Percentiles rank a stretch among this genome's conserved stretches.
Evolutionary conservation across 176 grass and related monocot genomes (phyloP).

Genomic region (Avena sativa): DNA sequence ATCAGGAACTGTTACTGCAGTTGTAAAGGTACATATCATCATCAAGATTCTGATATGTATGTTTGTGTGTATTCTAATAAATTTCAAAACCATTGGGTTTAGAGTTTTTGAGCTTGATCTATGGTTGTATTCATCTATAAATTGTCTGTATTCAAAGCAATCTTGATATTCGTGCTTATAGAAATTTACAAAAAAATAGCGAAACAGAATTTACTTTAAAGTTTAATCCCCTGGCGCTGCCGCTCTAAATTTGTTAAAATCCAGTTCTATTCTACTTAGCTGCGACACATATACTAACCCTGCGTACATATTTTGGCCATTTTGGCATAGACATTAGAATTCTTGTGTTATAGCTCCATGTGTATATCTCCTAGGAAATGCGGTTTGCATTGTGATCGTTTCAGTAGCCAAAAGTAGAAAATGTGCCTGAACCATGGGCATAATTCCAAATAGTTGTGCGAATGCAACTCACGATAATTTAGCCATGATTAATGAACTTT

Average conservation of each 20-base stretch:
- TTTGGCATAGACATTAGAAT: not conserved
- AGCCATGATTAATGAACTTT: not conserved
- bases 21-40: conserved; percentile 57
- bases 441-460: not conserved
- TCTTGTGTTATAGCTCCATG: not conserved
- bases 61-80: conserved; percentile 10
- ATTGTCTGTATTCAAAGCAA: not conserved
- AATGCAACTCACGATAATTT: conserved; percentile 1
- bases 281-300: not conserved
- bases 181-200: not conserved
- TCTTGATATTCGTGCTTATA: not conserved
- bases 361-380: not conserved
- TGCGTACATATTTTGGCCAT: not conserved
- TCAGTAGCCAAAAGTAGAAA: not conserved
- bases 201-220: not conserved
- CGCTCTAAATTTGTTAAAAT: not conserved
- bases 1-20: conserved; percentile 57
- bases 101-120: conserved; percentile 8
- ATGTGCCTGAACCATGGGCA: not conserved
- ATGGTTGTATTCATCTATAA: conserved; percentile 5
- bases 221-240: not conserved
- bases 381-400: not conserved
- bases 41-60: conserved; percentile 21
- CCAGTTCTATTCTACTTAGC: not conserved
- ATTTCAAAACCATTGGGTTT: not conserved